Percentiles rank a stretch among this genome's conserved stretches.
phyloP scores from a whole-genome alignment of 176 grass and related monocot species.

The Secale cereale region DNA sequence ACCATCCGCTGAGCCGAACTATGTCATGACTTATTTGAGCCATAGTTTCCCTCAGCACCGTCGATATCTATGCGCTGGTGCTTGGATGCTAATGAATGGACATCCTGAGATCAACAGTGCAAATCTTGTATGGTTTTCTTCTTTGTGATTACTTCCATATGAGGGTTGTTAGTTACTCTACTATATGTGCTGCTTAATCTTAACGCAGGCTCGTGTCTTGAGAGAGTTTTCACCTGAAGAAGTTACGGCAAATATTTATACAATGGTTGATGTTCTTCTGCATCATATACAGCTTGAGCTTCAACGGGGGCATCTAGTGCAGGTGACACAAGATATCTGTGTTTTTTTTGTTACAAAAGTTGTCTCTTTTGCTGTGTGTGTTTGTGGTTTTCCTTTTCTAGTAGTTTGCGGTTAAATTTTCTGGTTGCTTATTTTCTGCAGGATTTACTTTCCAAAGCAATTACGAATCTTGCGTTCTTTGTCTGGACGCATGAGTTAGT shows the following conservation, averaged over 20 bases:
- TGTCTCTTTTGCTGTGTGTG: background rate
- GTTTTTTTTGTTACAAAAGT: background rate
- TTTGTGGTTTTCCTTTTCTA: slow-evolving; percentile 25
- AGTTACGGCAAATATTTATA: slow-evolving; percentile 97
- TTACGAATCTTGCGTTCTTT: slow-evolving; percentile 83
- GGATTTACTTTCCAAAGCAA: slow-evolving; percentile 92
- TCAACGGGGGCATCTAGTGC: slow-evolving; percentile 69
- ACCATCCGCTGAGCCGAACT: slow-evolving; percentile 74
- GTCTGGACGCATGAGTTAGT: slow-evolving; percentile 94
- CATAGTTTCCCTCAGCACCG: slow-evolving; percentile 90
- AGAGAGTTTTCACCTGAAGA: slow-evolving; percentile 94
- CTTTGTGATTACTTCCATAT: slow-evolving; percentile 12
- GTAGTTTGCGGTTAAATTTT: slow-evolving; percentile 9
- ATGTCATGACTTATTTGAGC: slow-evolving; percentile 81
- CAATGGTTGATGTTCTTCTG: slow-evolving; percentile 98
- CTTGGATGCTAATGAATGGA: slow-evolving; percentile 96
- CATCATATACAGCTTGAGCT: slow-evolving; percentile 90
- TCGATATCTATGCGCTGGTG: slow-evolving; percentile 89
- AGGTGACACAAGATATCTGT: slow-evolving; percentile 48
- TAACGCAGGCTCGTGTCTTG: slow-evolving; percentile 75
- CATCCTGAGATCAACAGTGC: slow-evolving; percentile 84
- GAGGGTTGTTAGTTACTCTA: background rate
- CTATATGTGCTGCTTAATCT: slow-evolving; percentile 35
- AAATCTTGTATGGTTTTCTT: slow-evolving; percentile 69
- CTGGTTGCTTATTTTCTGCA: slow-evolving; percentile 32